Percentiles rank a stretch among this genome's conserved stretches.
These are phyloP conservation scores for Colletotrichum siamense DNA, from an alignment of 2,329 filamentous ascomycete species.

Conservation along the genomic window DNA sequence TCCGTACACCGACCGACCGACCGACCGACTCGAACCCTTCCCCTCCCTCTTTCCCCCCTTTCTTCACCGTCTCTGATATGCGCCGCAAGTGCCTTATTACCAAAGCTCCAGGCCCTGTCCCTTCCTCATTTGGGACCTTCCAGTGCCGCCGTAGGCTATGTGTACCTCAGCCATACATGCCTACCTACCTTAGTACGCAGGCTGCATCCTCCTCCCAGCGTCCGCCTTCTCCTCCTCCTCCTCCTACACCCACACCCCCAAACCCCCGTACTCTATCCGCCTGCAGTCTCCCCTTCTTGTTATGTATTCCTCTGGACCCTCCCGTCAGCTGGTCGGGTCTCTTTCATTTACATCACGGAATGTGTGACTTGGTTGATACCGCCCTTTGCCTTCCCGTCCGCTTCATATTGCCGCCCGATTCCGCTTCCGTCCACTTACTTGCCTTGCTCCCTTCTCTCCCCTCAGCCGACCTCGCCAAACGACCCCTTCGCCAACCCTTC, in stretches of 20 bases:
- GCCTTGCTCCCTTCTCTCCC: not conserved
- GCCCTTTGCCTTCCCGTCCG: not conserved
- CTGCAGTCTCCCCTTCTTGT: not conserved
- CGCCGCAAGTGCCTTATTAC: not conserved
- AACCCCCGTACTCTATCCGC: not conserved
- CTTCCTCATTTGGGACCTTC: not conserved
- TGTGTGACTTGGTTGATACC: slow-evolving; percentile 10
- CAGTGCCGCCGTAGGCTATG: not conserved
- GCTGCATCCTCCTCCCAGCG: not conserved
- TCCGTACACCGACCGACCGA: not conserved
- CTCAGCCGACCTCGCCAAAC: not conserved
- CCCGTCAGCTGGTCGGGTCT: not conserved
- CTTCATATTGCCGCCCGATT: slow-evolving; percentile 6
- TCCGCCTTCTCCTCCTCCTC: not conserved
- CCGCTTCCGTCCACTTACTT: not conserved
- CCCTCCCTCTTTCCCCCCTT: not conserved
- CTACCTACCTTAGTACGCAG: not conserved
- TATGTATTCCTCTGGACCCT: not conserved
- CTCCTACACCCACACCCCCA: not conserved
- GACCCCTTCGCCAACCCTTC: not conserved
- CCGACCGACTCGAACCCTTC: not conserved
- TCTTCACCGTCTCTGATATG: not conserved
- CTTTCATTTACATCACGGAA: slow-evolving; percentile 16
- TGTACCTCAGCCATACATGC: not conserved
- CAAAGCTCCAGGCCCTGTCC: not conserved